phyloP scores from a whole-genome alignment of 164 flowering plant genomes.

The Kalanchoe fedtschenkoi region DNA sequence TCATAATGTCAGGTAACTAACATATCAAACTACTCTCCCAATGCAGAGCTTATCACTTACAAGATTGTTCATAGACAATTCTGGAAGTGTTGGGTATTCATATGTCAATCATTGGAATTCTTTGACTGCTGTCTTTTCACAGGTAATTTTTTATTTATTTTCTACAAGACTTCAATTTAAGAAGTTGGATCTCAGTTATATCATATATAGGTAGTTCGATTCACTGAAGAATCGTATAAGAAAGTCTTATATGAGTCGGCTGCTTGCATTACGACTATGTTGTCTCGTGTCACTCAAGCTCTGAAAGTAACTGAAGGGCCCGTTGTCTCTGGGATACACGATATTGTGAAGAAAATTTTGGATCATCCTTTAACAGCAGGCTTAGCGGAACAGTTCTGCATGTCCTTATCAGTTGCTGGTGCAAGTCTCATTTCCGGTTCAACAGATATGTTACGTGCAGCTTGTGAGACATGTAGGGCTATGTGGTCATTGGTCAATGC shows the following conservation, averaged over 20 bases:
- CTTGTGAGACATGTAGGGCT: constrained; percentile 77
- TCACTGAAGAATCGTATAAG: constrained; percentile 52
- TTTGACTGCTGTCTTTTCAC: constrained; percentile 44
- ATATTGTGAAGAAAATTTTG: constrained; percentile 38
- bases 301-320: constrained; percentile 31
- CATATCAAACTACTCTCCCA: background rate
- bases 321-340: constrained; percentile 19
- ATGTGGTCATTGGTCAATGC: constrained; percentile 77
- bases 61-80: constrained; percentile 45
- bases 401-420: constrained; percentile 59
- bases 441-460: constrained; percentile 59
- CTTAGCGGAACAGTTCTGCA: constrained; percentile 46
- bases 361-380: constrained; percentile 60
- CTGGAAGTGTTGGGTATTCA: constrained; percentile 35
- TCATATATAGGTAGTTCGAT: constrained; percentile 40
- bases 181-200: constrained; percentile 9
- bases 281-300: constrained; percentile 43
- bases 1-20: background rate
- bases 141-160: constrained; percentile 35
- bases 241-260: constrained; percentile 52
- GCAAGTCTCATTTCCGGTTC: constrained; percentile 68
- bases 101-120: constrained; percentile 66
- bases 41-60: constrained; percentile 63
- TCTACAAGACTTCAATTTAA: background rate
- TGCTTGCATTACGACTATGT: constrained; percentile 52